phyloP scores from a whole-genome alignment of 768 basidiomycete species.

The Epithele typhae region DNA sequence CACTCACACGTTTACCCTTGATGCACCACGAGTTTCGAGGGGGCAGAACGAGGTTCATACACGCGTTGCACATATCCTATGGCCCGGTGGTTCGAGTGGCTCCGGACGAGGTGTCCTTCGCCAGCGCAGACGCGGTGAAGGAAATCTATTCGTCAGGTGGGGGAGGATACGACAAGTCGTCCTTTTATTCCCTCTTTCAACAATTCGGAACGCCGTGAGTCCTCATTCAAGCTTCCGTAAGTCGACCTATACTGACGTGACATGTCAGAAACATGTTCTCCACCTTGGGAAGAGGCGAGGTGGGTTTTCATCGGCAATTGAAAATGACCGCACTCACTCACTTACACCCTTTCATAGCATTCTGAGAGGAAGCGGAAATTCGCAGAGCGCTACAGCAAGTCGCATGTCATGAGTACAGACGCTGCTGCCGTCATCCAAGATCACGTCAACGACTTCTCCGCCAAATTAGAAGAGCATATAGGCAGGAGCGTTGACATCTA shows the following conservation, averaged over 20 bases:
- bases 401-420: constrained; percentile 14
- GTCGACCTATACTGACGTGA: background rate
- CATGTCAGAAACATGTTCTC: constrained; percentile 21
- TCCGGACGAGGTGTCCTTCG: constrained; percentile 20
- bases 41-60: constrained; percentile 13
- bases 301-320: background rate
- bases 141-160: constrained; percentile 21
- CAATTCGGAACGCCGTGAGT: constrained; percentile 14
- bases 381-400: constrained; percentile 18
- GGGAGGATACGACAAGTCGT: constrained; percentile 18
- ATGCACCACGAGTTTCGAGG: constrained; percentile 19
- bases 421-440: constrained; percentile 13
- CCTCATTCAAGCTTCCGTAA: no score
- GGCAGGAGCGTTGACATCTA: constrained; percentile 16
- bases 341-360: constrained; percentile 4
- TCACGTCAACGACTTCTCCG: constrained; percentile 10
- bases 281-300: constrained; percentile 7
- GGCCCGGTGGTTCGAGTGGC: constrained; percentile 18
- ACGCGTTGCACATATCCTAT: constrained; percentile 14
- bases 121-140: constrained; percentile 18
- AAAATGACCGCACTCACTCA: no score
- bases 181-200: constrained; percentile 14
- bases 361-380: constrained; percentile 15
- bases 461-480: constrained; percentile 6
- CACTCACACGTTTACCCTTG: constrained; percentile 11